Percentiles rank a stretch among this genome's conserved stretches.
phyloP scores from a whole-genome alignment of 768 basidiomycete genomes.

The Hemileccinum impolitum region DNA sequence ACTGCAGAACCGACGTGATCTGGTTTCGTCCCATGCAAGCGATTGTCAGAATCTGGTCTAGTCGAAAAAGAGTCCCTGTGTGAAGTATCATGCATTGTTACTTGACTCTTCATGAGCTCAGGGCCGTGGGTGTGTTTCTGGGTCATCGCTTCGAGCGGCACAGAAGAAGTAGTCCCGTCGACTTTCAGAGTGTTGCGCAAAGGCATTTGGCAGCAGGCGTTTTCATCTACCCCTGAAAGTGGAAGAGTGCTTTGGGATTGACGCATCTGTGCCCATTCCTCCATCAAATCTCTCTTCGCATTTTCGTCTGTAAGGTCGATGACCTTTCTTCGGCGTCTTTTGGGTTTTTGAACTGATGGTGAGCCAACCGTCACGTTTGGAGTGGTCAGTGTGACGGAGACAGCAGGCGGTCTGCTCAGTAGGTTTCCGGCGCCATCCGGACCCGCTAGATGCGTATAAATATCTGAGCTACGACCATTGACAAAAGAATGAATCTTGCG shows the following conservation, averaged over 20 bases:
- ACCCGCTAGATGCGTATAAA: conserved; percentile 28
- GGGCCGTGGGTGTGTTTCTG: not conserved
- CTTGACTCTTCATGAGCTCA: not conserved
- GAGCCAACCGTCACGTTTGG: not conserved
- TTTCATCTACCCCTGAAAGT: conserved; percentile 9
- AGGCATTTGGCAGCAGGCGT: not conserved
- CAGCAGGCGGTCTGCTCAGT: conserved; percentile 4
- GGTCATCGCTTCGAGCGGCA: not conserved
- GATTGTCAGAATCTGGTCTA: not conserved
- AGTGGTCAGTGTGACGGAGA: conserved; percentile 3
- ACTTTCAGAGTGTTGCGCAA: not conserved
- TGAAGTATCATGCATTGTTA: not conserved
- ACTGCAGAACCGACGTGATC: not conserved
- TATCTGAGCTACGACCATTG: conserved; percentile 19
- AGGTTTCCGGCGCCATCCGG: conserved; percentile 9
- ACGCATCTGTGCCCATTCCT: conserved; percentile 31
- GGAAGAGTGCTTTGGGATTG: conserved; percentile 24
- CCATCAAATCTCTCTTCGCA: conserved; percentile 23
- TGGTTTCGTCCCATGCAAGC: not conserved
- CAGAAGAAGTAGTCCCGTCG: not conserved
- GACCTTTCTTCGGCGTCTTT: conserved; percentile 14
- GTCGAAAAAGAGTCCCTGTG: not conserved
- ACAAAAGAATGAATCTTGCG: conserved; percentile 18
- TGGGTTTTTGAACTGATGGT: conserved; percentile 7
- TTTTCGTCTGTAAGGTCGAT: conserved; percentile 19